These are phyloP conservation scores for Catharanthus roseus DNA, from an alignment of 257 asterid species.

Conservation along the genomic window DNA sequence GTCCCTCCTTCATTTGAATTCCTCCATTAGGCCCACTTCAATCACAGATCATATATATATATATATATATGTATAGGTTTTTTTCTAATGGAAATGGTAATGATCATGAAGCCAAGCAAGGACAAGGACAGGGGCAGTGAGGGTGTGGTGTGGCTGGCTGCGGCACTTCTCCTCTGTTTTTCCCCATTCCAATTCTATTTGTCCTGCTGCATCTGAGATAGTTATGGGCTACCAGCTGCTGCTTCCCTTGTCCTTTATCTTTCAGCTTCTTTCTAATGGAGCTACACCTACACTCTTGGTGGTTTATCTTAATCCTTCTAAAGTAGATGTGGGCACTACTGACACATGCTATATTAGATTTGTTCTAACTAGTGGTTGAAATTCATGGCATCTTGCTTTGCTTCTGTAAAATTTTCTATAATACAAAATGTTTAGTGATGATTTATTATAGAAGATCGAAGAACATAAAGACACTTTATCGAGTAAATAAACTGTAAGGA, in stretches of 20 bases:
- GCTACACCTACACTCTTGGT: background rate
- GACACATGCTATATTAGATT: background rate
- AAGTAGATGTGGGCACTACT: background rate
- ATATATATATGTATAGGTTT: too few species aligned
- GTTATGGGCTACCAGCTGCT: background rate
- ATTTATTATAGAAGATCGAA: too few species aligned
- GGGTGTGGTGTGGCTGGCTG: slow-evolving; percentile 6
- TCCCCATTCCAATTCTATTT: background rate
- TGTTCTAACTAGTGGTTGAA: background rate
- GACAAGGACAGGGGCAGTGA: too few species aligned
- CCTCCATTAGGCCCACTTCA: slow-evolving; percentile 6
- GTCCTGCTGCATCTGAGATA: background rate
- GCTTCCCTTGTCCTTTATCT: background rate
- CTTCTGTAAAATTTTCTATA: too few species aligned
- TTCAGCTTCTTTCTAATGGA: slow-evolving; percentile 19
- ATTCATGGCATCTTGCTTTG: too few species aligned
- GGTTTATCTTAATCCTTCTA: slow-evolving; percentile 2
- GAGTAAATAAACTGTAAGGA: too few species aligned
- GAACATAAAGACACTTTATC: too few species aligned
- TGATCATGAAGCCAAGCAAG: too few species aligned
- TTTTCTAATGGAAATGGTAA: too few species aligned
- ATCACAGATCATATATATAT: too few species aligned
- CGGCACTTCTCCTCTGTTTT: background rate
- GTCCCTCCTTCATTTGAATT: slow-evolving; percentile 6
- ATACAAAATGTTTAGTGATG: too few species aligned